Conservation (phyloP, 192 early-diverging fungal species). For the Endogone sp. region DNA sequence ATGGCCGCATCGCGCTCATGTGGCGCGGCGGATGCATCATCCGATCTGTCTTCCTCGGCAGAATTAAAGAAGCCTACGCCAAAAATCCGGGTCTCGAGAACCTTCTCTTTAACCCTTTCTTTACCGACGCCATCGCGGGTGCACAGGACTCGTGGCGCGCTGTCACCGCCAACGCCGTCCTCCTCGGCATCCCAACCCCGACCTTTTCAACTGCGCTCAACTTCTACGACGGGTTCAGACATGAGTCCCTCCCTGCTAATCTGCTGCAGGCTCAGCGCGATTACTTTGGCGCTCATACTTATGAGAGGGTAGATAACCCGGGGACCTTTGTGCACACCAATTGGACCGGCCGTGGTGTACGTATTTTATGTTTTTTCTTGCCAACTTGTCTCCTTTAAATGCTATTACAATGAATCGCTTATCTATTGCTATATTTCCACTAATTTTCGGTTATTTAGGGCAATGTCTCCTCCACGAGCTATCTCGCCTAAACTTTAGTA, state of each 20-base stretch:
- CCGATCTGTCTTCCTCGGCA: constrained; percentile 92
- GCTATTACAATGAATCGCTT: too few relatives aligned
- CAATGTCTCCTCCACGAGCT: too few relatives aligned
- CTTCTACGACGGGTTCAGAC: constrained; percentile 98
- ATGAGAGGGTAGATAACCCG: constrained; percentile 75
- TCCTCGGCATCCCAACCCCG: constrained; percentile 88
- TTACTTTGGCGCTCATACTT: constrained; percentile 99
- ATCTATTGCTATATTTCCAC: too few relatives aligned
- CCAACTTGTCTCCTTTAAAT: too few relatives aligned
- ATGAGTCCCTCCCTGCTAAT: constrained; percentile 87
- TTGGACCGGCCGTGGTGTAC: constrained; percentile 93
- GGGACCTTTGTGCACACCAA: constrained; percentile 88
- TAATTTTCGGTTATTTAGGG: too few relatives aligned
- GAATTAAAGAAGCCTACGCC: constrained; percentile 94
- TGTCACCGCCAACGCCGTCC: constrained; percentile 75
- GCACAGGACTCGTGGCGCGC: constrained; percentile 85
- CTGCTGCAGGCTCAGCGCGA: constrained; percentile 96
- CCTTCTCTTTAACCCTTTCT: constrained; percentile 95
- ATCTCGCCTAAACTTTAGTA: too few relatives aligned
- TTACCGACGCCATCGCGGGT: constrained; percentile 84
- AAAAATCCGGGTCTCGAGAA: constrained; percentile 85
- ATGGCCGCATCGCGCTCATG: constrained; percentile 97
- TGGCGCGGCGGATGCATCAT: constrained; percentile 99
- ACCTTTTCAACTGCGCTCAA: constrained; percentile 85
- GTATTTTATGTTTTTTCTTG: too few relatives aligned